phyloP scores from a whole-genome alignment of 768 basidiomycete species.

The Lentinula detonsa region DNA sequence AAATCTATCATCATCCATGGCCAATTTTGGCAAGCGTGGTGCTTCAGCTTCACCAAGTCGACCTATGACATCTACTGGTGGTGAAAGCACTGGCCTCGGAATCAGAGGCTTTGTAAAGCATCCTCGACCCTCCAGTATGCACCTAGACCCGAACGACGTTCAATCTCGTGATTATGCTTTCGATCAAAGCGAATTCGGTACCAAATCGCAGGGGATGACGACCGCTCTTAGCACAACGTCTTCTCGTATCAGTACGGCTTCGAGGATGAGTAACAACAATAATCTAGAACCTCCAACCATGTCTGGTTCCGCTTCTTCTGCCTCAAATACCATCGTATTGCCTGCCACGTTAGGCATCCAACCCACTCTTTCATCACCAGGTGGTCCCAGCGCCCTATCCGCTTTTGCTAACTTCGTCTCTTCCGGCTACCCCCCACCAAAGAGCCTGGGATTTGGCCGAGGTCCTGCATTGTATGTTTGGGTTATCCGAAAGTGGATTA shows the following conservation, averaged over 20 bases:
- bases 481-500: slow-evolving; percentile 73
- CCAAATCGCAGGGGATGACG: background rate
- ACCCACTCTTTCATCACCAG: slow-evolving; percentile 50
- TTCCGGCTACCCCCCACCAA: slow-evolving; percentile 6
- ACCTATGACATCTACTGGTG: background rate
- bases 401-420: slow-evolving; percentile 6
- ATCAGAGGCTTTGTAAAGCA: background rate
- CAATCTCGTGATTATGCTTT: background rate
- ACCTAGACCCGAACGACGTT: background rate
- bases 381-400: slow-evolving; percentile 2
- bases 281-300: background rate
- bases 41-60: background rate
- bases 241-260: slow-evolving; percentile 9
- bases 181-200: background rate
- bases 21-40: background rate
- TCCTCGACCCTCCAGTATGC: background rate
- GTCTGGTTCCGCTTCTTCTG: background rate
- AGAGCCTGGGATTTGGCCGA: slow-evolving; percentile 6
- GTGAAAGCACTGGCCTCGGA: background rate
- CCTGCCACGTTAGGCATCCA: slow-evolving; percentile 63
- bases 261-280: background rate
- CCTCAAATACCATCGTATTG: background rate
- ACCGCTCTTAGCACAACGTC: background rate
- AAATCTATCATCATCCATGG: slow-evolving; percentile 1
- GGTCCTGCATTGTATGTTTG: slow-evolving; percentile 64